Conservation (phyloP, 345 rosid species). For the Ceriops zippeliana region DNA sequence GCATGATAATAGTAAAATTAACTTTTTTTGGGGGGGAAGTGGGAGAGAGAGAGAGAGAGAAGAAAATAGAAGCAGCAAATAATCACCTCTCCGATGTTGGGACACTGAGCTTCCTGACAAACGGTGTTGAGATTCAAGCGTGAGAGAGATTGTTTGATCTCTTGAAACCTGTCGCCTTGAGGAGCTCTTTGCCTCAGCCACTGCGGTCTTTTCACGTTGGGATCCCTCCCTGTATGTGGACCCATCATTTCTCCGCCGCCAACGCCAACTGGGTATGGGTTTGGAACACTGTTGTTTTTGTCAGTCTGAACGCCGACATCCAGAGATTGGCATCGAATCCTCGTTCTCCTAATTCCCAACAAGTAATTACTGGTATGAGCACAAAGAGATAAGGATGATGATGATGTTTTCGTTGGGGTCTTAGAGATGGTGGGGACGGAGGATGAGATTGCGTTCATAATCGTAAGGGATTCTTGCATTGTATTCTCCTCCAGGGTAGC, state of each 20-base stretch:
- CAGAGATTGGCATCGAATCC: constrained; percentile 42
- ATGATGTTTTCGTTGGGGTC: no score
- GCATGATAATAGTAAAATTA: not conserved
- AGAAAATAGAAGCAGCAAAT: not conserved
- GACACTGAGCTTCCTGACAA: constrained; percentile 97
- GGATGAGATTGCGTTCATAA: no score
- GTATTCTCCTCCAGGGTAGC: no score
- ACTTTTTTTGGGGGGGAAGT: no score
- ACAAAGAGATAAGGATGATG: not conserved
- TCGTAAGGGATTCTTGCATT: no score
- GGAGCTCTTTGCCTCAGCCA: constrained; percentile 97
- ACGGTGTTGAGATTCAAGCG: constrained; percentile 81
- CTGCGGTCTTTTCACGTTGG: constrained; percentile 70
- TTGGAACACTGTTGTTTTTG: constrained; percentile 28
- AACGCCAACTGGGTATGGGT: constrained; percentile 53
- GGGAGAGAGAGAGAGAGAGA: not conserved
- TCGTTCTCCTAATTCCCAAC: not conserved
- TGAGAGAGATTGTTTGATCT: constrained; percentile 73
- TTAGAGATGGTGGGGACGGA: no score
- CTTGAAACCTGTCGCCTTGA: constrained; percentile 68
- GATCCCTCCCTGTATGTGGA: constrained; percentile 79
- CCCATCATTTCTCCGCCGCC: constrained; percentile 33
- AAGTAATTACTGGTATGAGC: no score
- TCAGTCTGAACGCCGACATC: not conserved
- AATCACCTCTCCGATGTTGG: constrained; percentile 90